A percentile compares a stretch with the other conserved stretches of the same genome.
Conservation (phyloP, 2,329 filamentous ascomycete species). For the Aspergillus calidoustus region DNA sequence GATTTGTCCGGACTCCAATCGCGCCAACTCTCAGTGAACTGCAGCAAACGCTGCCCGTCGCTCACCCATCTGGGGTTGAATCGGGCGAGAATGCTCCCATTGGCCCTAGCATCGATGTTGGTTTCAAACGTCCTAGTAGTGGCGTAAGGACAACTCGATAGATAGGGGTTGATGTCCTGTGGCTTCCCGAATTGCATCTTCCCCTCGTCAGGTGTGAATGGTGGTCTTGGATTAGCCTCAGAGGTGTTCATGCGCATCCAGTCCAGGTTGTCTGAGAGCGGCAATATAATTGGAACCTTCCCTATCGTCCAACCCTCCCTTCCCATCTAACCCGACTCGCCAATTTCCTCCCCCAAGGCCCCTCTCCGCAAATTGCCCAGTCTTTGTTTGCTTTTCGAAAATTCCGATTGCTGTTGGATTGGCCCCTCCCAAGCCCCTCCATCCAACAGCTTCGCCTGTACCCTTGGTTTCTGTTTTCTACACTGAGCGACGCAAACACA, state of each 20-base stretch:
- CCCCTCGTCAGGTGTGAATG: slow-evolving; percentile 20
- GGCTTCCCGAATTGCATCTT: slow-evolving; percentile 36
- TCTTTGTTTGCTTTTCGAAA: slow-evolving; percentile 19
- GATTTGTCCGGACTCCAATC: slow-evolving; percentile 16
- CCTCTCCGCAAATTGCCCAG: slow-evolving; percentile 6
- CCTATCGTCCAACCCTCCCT: slow-evolving; percentile 9
- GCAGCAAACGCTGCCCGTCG: slow-evolving; percentile 10
- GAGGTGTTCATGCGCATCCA: slow-evolving; percentile 9
- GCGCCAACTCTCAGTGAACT: slow-evolving; percentile 15
- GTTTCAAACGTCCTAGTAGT: slow-evolving; percentile 29
- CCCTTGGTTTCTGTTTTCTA: slow-evolving; percentile 1
- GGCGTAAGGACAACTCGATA: slow-evolving; percentile 35
- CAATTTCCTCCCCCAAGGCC: slow-evolving; percentile 1
- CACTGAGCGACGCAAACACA: slow-evolving; percentile 11
- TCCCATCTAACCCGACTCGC: background rate
- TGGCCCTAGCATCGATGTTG: slow-evolving; percentile 29
- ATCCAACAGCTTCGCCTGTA: background rate
- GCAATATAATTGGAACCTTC: slow-evolving; percentile 14
- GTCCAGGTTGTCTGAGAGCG: background rate
- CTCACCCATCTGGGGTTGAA: slow-evolving; percentile 18
- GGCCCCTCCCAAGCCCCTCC: background rate
- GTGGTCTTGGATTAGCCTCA: slow-evolving; percentile 17
- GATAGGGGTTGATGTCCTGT: slow-evolving; percentile 33
- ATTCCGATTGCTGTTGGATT: slow-evolving; percentile 6
- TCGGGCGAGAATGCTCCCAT: slow-evolving; percentile 26